Conservation (phyloP, 768 basidiomycete genomes). For the Lactarius evosmus region DNA sequence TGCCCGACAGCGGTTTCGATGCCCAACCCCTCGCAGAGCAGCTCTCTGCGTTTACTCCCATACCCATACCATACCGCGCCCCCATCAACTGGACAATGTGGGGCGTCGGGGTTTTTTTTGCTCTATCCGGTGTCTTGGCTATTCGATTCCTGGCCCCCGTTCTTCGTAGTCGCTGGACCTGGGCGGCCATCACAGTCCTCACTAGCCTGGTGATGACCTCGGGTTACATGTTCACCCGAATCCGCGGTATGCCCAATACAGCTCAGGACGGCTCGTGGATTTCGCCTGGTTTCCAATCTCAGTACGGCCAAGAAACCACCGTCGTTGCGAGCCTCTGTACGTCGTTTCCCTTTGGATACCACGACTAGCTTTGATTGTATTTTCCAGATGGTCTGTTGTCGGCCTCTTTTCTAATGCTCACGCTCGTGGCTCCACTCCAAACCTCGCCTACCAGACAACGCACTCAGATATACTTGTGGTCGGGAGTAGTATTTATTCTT, state of each 20-base stretch:
- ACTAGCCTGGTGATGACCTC: conserved; percentile 81
- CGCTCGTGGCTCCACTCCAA: conserved; percentile 75
- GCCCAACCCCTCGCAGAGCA: conserved; percentile 72
- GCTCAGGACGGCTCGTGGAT: conserved; percentile 73
- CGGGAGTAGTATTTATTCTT: conserved; percentile 71
- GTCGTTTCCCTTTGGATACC: conserved; percentile 35
- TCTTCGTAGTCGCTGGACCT: conserved; percentile 70
- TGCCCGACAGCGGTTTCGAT: conserved; percentile 68
- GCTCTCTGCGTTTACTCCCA: conserved; percentile 69
- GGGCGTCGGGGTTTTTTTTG: conserved; percentile 44
- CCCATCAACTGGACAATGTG: conserved; percentile 73
- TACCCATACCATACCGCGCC: conserved; percentile 75
- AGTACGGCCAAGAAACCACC: conserved; percentile 90
- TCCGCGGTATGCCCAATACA: conserved; percentile 72
- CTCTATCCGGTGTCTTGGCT: conserved; percentile 47
- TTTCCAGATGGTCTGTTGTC: conserved; percentile 78
- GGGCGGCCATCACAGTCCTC: conserved; percentile 60
- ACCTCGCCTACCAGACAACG: conserved; percentile 72
- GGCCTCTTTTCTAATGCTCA: conserved; percentile 75
- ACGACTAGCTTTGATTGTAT: neutral
- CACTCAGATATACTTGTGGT: conserved; percentile 87
- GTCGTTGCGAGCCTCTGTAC: conserved; percentile 82
- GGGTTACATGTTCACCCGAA: conserved; percentile 96
- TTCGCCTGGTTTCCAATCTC: conserved; percentile 82
- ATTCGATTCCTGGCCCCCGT: conserved; percentile 63